Evolutionary conservation across 108 stramenopile species (phyloP), one percentile per base, ranked within the genome.

Genomic region (Epithemia pelagica): DNA sequence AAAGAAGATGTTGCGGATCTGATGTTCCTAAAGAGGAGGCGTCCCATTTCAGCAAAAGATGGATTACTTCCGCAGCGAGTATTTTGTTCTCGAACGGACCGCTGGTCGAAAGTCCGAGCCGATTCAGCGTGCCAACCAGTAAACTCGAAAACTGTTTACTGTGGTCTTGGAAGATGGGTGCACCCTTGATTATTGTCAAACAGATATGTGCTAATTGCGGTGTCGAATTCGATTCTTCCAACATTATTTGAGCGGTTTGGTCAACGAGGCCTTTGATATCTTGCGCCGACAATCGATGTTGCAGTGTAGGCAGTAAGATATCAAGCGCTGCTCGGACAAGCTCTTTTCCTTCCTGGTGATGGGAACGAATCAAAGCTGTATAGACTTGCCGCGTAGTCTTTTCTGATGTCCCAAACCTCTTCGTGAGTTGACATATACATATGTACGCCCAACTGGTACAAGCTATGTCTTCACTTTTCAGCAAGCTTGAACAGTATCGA

Each of bases 381-480:
- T 89, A 88, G 18, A 94, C 91, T 76, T 95, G 92, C 7, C 95
- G 82, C 58, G 94, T 86, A n/a, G 92, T 78, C 59, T 91, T 91
- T 26, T 82, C 30, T 25, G 95, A 90, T 8, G 95, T 88, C 28
- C 82, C 86, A 72, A 90, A 95, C 18, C 62, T 8, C n/a, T 67
- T 77, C 46, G 95, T 87, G 71, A 96, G 91, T 19, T 80, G 67
- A 67, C 88, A 90, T 7, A 97, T 73, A 59, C 91, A 90, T 37
- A 95, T 65, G 73, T 96, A 95, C 2, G 95, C 95, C 89, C 93
- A 96, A 67, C 83, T 81, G 76, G 95, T 98, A 60, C 90, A 86
- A 15, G 74, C 67, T 24, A 79, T 54, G 70, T 95, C 88, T 10
- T 96, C 95, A 46, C 77, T 83, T 74, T 94, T 95, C 30, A 94